A percentile compares a stretch with the other conserved stretches of the same genome.
Evolutionary conservation across 2,329 filamentous ascomycete genomes (phyloP).

Genomic region (Taxawa tesnikishii): DNA sequence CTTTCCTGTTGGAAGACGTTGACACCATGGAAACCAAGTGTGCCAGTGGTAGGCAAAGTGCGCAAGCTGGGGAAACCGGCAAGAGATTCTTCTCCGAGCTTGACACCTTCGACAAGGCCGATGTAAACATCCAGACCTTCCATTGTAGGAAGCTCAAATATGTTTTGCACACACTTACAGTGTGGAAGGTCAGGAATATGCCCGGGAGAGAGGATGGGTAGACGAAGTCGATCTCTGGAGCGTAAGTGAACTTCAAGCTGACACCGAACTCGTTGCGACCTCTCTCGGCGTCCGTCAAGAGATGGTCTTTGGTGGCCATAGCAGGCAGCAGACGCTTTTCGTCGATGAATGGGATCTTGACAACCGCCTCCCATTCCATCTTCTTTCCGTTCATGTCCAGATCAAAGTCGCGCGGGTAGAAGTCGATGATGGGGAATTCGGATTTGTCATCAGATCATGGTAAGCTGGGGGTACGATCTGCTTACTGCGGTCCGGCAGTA

Average conservation of each 20-base stretch:
- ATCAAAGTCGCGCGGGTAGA: conserved; percentile 93
- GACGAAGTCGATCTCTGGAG: conserved; percentile 60
- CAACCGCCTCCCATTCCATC: conserved; percentile 98
- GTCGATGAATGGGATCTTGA: conserved; percentile 98
- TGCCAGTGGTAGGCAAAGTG: conserved; percentile 70
- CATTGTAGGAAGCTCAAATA: conserved; percentile 86
- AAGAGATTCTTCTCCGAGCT: conserved; percentile 69
- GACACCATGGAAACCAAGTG: conserved; percentile 76
- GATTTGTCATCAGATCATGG: conserved; percentile 83
- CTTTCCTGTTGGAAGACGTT: conserved; percentile 94
- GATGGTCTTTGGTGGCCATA: conserved; percentile 72
- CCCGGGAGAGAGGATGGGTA: conserved; percentile 84
- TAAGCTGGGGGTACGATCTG: conserved; percentile 83
- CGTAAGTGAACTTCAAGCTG: conserved; percentile 84
- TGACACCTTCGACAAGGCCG: conserved; percentile 71
- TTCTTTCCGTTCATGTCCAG: conserved; percentile 99
- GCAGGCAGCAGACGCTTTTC: conserved; percentile 73
- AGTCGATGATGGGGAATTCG: conserved; percentile 92
- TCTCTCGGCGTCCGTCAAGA: conserved; percentile 68
- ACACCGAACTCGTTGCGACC: conserved; percentile 83
- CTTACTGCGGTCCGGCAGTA: conserved; percentile 93
- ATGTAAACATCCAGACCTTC: conserved; percentile 79
- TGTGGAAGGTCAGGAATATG: conserved; percentile 79
- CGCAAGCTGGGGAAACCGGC: conserved; percentile 89
- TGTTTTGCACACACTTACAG: conserved; percentile 90